Evolutionary conservation across 2,329 filamentous ascomycete species (phyloP), one percentile per base, ranked within the genome.

Genomic region (Ascochyta clinopodiicola): DNA sequence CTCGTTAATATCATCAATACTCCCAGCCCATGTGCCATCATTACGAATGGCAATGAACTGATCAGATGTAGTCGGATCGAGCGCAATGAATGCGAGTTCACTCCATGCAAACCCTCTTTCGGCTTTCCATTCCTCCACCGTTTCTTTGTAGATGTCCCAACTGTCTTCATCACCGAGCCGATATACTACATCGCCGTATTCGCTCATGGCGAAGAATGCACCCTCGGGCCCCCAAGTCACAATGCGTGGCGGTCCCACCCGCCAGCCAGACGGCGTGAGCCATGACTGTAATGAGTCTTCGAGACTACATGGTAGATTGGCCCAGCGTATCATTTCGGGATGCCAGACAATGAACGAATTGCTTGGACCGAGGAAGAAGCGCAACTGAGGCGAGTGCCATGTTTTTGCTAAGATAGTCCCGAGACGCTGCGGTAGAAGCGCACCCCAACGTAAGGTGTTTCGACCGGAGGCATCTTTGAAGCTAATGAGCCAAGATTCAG

Each of bases 211-310:
- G 42, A 75, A 75, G 51, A 68, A 75, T 4, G 72, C 68, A n/a
- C 66, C 67, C 10, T 67, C 57, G 8, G 57, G 59, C 0, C 72
- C 71, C 70, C 72, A 73, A 1, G 66, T 68, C 3, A 73, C 66
- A 15, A 72, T 66, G 4, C 70, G 54, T 2, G 73, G 73, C 1
- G 73, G 69, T 0, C 73, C 73, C 4, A 65, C 66, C n/a, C 66
- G 68, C 73, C 73, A 75, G 22, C 73, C 73, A 0, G 68, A 61
- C 9, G 73, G 73, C n/a, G 70, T 74, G 17, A 75, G 67, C 73
- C 73, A 75, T 5, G 63, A 64, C 44, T 75, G 73, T 4, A 75
- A 13, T 4, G 60, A 60, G 21, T 69, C 69, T 56, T 75, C 73
- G 1, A 75, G 59, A 12, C 43, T 57, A 1, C 34, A 6, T 0